Percentiles rank a stretch among this genome's conserved stretches.
Evolutionary conservation across 805 yeast species (phyloP).

Genomic region (Osmozyma mogii): DNA sequence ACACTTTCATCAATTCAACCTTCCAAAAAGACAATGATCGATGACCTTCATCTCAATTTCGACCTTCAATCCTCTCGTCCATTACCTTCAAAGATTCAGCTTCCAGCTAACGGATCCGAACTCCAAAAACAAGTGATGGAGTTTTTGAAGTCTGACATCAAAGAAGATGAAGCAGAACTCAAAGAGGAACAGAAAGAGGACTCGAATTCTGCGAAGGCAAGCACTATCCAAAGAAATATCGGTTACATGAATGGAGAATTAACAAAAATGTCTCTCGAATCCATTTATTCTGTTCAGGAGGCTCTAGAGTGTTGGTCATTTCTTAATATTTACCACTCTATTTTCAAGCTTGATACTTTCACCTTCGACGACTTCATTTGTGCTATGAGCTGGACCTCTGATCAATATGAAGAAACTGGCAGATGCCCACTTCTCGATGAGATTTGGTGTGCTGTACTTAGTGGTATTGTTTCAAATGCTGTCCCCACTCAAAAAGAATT

Average conservation of each 20-base stretch:
- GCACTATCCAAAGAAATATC: background rate
- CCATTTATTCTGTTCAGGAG: constrained; percentile 21
- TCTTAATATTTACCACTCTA: constrained; percentile 58
- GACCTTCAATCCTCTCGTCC: constrained; percentile 13
- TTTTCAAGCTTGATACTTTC: constrained; percentile 60
- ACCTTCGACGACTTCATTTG: constrained; percentile 73
- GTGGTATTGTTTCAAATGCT: constrained; percentile 42
- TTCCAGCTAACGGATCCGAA: constrained; percentile 9
- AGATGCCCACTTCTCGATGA: constrained; percentile 53
- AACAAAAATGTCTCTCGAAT: background rate
- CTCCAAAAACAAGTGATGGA: constrained; percentile 6
- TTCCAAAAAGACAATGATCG: constrained; percentile 12
- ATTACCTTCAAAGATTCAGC: constrained; percentile 4
- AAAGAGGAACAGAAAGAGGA: constrained; percentile 1
- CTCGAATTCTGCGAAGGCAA: constrained; percentile 3
- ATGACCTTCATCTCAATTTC: constrained; percentile 10
- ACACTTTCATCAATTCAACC: constrained; percentile 11
- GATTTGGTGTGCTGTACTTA: constrained; percentile 58
- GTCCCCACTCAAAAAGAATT: constrained; percentile 17
- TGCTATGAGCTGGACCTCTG: constrained; percentile 41
- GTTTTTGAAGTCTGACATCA: constrained; percentile 5
- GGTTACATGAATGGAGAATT: background rate
- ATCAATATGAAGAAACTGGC: constrained; percentile 31
- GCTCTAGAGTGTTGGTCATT: constrained; percentile 71
- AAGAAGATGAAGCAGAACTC: constrained; percentile 2